Conservation (phyloP, 371 early-diverging fungal genomes). For the Syncephalis fuscata region DNA sequence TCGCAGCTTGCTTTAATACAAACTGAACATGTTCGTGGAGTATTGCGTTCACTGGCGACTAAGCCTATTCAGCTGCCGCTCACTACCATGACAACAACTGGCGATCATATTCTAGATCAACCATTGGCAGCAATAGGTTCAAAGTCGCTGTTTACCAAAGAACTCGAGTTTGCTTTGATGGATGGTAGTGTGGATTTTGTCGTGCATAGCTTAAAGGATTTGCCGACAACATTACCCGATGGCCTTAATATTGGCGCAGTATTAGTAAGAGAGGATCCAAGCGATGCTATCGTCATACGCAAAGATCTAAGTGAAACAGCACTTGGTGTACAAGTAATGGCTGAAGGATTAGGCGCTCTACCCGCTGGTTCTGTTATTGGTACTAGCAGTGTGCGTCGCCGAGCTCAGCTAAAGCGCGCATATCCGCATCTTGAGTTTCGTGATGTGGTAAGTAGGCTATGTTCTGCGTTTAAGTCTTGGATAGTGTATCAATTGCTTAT, state of each 20-base stretch:
- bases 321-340: slow-evolving; percentile 7
- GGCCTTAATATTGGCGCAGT: slow-evolving; percentile 79
- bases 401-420: slow-evolving; percentile 66
- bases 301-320: slow-evolving; percentile 13
- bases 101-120: slow-evolving; percentile 73
- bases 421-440: slow-evolving; percentile 64
- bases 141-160: slow-evolving; percentile 88
- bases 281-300: slow-evolving; percentile 72
- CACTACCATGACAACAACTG: slow-evolving; percentile 65
- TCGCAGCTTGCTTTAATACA: slow-evolving; percentile 87
- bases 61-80: slow-evolving; percentile 31
- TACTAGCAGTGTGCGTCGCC: slow-evolving; percentile 79
- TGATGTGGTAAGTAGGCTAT: slow-evolving; percentile 48
- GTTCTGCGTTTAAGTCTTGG: too few relatives aligned
- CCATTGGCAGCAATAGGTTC: slow-evolving; percentile 84
- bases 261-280: slow-evolving; percentile 68
- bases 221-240: slow-evolving; percentile 74
- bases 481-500: neutral
- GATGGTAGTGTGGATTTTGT: slow-evolving; percentile 64
- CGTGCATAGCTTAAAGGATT: slow-evolving; percentile 89
- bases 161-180: slow-evolving; percentile 69
- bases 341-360: slow-evolving; percentile 29
- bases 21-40: slow-evolving; percentile 47
- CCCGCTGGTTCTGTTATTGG: slow-evolving; percentile 73
- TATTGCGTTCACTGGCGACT: slow-evolving; percentile 31